Evolutionary conservation across 2,329 filamentous ascomycete genomes (phyloP).

Genomic region (Zasmidium cellare): DNA sequence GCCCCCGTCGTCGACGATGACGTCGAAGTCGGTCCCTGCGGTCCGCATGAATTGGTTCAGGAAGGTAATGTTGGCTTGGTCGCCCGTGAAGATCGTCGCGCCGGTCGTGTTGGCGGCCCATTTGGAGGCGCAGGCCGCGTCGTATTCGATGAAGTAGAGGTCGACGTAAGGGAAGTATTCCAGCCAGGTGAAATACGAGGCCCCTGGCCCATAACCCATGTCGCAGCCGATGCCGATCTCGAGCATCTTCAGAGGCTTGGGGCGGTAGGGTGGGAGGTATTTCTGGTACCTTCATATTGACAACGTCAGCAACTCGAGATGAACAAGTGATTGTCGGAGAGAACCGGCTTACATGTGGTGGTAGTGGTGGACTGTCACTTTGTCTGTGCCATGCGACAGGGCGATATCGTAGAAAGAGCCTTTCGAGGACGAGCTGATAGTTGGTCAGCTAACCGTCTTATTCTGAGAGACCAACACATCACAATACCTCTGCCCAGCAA

Average conservation of each 20-base stretch:
- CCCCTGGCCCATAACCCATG: slow-evolving; percentile 41
- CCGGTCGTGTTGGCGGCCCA: slow-evolving; percentile 38
- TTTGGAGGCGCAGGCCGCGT: slow-evolving; percentile 39
- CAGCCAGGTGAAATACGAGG: slow-evolving; percentile 44
- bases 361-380: slow-evolving; percentile 42
- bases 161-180: slow-evolving; percentile 43
- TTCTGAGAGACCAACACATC: neutral
- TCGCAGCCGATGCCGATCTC: slow-evolving; percentile 46
- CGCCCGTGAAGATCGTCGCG: slow-evolving; percentile 43
- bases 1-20: slow-evolving; percentile 45
- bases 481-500: neutral
- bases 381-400: slow-evolving; percentile 41
- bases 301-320: neutral
- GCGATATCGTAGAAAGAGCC: slow-evolving; percentile 38
- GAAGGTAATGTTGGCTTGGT: slow-evolving; percentile 41
- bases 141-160: slow-evolving; percentile 45
- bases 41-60: slow-evolving; percentile 38
- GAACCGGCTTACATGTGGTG: slow-evolving; percentile 33
- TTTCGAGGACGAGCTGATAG: neutral
- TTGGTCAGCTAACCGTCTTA: neutral
- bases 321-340: neutral
- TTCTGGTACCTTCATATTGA: slow-evolving; percentile 39
- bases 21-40: slow-evolving; percentile 39
- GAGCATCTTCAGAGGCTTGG: slow-evolving; percentile 41
- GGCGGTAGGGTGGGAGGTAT: slow-evolving; percentile 36